These are phyloP conservation scores for Lasiodiplodia sp. DNA, from an alignment of 2,329 filamentous ascomycete species.

Conservation along the genomic window DNA sequence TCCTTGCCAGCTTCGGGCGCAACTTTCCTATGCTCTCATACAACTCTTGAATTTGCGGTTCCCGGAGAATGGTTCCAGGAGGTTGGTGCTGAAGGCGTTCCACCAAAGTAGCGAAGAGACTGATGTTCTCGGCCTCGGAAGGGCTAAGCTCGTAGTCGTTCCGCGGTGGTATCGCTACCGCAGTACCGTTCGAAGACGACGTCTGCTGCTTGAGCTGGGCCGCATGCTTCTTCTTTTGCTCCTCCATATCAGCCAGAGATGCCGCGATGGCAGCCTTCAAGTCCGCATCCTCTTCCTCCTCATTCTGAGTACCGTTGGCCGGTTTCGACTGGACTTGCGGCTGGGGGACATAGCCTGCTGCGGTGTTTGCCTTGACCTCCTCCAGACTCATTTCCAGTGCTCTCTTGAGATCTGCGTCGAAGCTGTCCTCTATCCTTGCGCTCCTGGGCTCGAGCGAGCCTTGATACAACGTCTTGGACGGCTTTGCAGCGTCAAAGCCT, in stretches of 20 bases:
- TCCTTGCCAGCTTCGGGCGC: conserved; percentile 90
- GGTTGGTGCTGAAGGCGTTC: conserved; percentile 95
- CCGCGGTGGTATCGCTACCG: conserved; percentile 70
- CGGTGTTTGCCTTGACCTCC: conserved; percentile 79
- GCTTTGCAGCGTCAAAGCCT: conserved; percentile 57
- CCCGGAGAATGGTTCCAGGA: conserved; percentile 91
- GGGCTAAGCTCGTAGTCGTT: conserved; percentile 94
- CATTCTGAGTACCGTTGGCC: conserved; percentile 50
- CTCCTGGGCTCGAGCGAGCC: conserved; percentile 88
- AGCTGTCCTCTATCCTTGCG: conserved; percentile 86
- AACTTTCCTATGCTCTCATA: conserved; percentile 97
- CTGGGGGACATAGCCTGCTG: conserved; percentile 75
- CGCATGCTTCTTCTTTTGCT: conserved; percentile 92
- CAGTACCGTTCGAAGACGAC: conserved; percentile 58
- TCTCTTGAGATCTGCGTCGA: conserved; percentile 93
- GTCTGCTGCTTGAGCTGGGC: conserved; percentile 84
- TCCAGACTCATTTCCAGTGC: conserved; percentile 97
- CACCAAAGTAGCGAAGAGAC: conserved; percentile 91
- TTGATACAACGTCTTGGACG: conserved; percentile 67
- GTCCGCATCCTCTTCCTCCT: conserved; percentile 90
- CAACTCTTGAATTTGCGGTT: conserved; percentile 96
- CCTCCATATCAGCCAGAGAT: conserved; percentile 95
- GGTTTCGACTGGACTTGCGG: conserved; percentile 53
- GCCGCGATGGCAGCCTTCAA: conserved; percentile 94
- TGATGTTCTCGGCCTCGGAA: conserved; percentile 96